phyloP scores from a whole-genome alignment of 306 rosid genomes.

The Trichosanthes cucumerina region DNA sequence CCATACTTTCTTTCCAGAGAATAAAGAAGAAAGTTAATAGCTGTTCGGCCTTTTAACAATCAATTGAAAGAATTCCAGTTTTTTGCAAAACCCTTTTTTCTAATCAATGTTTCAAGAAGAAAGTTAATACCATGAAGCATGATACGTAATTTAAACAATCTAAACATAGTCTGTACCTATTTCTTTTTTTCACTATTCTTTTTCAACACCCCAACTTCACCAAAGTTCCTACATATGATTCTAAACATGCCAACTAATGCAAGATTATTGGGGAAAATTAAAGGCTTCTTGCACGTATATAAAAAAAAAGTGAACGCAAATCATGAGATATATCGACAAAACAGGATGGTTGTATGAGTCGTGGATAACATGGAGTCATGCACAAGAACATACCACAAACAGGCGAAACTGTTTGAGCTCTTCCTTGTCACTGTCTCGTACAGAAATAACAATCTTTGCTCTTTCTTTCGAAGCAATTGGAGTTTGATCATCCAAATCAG shows the following conservation, averaged over 20 bases:
- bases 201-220: background rate
- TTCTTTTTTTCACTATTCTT: background rate
- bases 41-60: background rate
- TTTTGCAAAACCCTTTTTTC: background rate
- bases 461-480: constrained; percentile 39
- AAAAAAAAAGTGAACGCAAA: background rate
- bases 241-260: constrained; percentile 1
- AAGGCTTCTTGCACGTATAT: background rate
- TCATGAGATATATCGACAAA: background rate
- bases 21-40: background rate
- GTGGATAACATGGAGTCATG: background rate
- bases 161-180: background rate
- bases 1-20: background rate
- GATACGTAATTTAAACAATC: background rate
- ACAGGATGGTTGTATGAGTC: background rate
- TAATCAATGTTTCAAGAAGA: background rate
- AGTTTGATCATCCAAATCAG: constrained; percentile 20
- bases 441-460: constrained; percentile 54
- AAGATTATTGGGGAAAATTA: background rate
- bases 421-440: constrained; percentile 68
- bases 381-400: constrained; percentile 45
- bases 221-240: background rate
- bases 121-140: too few relatives aligned
- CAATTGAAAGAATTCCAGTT: background rate
- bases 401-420: constrained; percentile 60